Evolutionary conservation across 2,329 filamentous ascomycete genomes (phyloP), one percentile per base, ranked within the genome.

Genomic region (Aphanoascus verrucosus): DNA sequence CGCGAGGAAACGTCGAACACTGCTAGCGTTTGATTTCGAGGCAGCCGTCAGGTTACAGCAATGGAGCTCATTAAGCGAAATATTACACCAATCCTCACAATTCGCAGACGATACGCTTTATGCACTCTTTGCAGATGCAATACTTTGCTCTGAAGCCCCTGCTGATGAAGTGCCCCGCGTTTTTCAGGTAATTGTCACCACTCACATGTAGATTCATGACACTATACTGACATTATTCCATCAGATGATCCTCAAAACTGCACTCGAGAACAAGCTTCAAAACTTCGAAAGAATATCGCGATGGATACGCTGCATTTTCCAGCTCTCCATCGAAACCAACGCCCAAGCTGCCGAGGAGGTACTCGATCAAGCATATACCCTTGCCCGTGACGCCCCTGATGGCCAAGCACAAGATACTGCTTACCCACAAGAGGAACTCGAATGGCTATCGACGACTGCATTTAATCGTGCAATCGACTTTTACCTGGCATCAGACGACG

Each of bases 1-100:
- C 14, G 61, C 73, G 5, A 67, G 70, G 1, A 90, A 88, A 62
- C 71, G 85, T 35, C 76, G 82, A 5, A 78, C 81, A 1, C 69
- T 94, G 15, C 72, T 88, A 6, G 80, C 85, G 0, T 86, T 90
- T 58, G 85, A 93, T 59, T 86, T 94, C 56, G 89, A 95, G 70
- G 84, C 82, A 1, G 81, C 84, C 0, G 70, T 86, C 38, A 75
- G 74, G 32, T 72, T 93, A 3, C 78, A 81, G 55, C 74, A 77
- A 17, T 93, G 84, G 84, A 78, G 85, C 42, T 75, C 79, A 37
- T 70, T 94, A 1, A 71, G 75, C 4, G 66, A 71, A 14, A 78
- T 88, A 6, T 76, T 93, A 19, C 69, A 76, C 15, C 69, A 60
- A 53, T 60, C 63, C n/a, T 54, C 56, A 5, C 19, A 57, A 1